These are phyloP conservation scores for Nicotiana rustica DNA, from an alignment of 305 asterid genomes.

Conservation along the genomic window DNA sequence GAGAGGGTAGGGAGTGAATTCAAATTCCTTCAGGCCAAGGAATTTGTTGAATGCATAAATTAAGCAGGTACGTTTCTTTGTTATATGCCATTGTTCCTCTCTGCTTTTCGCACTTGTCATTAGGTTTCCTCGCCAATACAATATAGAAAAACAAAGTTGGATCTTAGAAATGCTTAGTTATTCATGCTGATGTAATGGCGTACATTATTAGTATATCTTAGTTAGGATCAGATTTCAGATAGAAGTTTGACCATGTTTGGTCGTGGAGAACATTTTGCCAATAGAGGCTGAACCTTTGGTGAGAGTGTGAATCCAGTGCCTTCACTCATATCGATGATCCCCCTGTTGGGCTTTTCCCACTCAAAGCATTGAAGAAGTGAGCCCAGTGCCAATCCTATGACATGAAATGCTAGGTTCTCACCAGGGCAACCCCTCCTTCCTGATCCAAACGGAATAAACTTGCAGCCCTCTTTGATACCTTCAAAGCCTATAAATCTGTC, in stretches of 20 bases:
- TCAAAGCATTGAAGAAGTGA: conserved; percentile 61
- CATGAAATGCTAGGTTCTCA: conserved; percentile 46
- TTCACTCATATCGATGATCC: conserved; percentile 41
- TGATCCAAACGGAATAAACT: conserved; percentile 53
- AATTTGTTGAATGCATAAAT: neutral
- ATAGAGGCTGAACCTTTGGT: conserved; percentile 38
- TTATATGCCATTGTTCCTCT: neutral
- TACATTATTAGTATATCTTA: conserved; percentile 21
- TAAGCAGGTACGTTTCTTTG: neutral
- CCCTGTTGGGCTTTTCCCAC: conserved; percentile 46
- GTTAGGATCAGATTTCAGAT: conserved; percentile 25
- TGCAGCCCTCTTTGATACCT: conserved; percentile 38
- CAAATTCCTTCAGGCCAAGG: neutral
- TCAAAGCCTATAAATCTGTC: conserved; percentile 46
- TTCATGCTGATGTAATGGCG: neutral
- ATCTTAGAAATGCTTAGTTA: neutral
- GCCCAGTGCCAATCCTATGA: conserved; percentile 52
- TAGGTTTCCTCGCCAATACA: neutral
- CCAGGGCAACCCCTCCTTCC: conserved; percentile 65
- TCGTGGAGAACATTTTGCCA: conserved; percentile 41
- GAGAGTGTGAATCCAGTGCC: conserved; percentile 34
- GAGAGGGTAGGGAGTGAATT: neutral
- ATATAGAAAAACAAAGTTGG: neutral
- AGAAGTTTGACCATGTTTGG: conserved; percentile 35
- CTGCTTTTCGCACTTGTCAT: neutral